phyloP scores from a whole-genome alignment of 1,284 basidiomycete genomes.

The Mycena sp. region DNA sequence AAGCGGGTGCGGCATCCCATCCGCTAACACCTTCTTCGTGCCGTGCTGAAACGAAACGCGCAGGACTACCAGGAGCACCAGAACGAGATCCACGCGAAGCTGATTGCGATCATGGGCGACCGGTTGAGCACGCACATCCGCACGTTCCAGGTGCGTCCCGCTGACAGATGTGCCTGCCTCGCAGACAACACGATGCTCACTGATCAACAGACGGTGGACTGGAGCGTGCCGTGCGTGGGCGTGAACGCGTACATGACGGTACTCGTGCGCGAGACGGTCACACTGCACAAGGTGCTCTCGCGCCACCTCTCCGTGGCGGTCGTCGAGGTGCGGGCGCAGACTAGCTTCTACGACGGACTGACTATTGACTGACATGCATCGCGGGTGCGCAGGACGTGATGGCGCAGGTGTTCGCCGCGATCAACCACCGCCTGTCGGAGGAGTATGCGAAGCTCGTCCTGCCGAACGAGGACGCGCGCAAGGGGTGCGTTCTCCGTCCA shows the following conservation, averaged over 20 bases:
- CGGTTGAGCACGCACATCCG: constrained; percentile 89
- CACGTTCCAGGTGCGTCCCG: constrained; percentile 69
- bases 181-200: constrained; percentile 23
- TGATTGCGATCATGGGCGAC: constrained; percentile 99
- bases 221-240: constrained; percentile 69
- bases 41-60: constrained; percentile 4
- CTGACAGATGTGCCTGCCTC: constrained; percentile 6
- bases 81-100: constrained; percentile 97
- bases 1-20: constrained; percentile 73
- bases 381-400: constrained; percentile 75
- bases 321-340: constrained; percentile 70
- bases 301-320: constrained; percentile 85
- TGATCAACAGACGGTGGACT: constrained; percentile 70
- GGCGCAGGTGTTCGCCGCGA: constrained; percentile 91
- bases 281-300: constrained; percentile 94
- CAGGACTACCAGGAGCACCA: constrained; percentile 99
- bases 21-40: constrained; percentile 8
- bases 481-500: constrained; percentile 64
- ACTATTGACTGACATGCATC: constrained; percentile 12
- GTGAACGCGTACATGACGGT: constrained; percentile 90
- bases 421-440: constrained; percentile 88
- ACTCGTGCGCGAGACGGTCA: constrained; percentile 95
- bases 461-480: constrained; percentile 83
- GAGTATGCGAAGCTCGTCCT: constrained; percentile 86
- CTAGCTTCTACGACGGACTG: constrained; percentile 17